Percentiles rank a stretch among this genome's conserved stretches.
phyloP scores from a whole-genome alignment of 2,329 filamentous ascomycete species.

The Tolypocladium ovalisporum region DNA sequence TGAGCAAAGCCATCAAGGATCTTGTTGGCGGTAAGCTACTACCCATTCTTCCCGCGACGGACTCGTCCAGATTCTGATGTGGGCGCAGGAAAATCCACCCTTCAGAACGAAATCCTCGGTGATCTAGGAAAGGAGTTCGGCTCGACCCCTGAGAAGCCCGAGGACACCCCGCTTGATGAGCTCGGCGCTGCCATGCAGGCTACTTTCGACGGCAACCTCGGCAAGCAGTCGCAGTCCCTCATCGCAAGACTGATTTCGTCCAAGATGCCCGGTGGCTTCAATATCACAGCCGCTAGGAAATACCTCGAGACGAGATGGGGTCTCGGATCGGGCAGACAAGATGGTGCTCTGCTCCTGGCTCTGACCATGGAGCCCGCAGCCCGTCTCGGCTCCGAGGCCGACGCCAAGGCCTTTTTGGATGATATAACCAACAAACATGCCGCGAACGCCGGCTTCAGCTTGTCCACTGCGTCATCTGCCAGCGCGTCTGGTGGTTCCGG shows the following conservation, averaged over 20 bases:
- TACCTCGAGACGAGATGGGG: slow-evolving; percentile 94
- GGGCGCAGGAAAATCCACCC: slow-evolving; percentile 77
- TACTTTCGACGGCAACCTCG: slow-evolving; percentile 97
- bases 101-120: slow-evolving; percentile 97
- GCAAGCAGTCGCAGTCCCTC: slow-evolving; percentile 89
- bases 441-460: slow-evolving; percentile 66
- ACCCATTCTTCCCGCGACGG: neutral
- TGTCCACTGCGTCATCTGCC: slow-evolving; percentile 65
- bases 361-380: slow-evolving; percentile 87
- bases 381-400: slow-evolving; percentile 78
- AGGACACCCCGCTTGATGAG: slow-evolving; percentile 94
- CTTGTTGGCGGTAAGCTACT: slow-evolving; percentile 73
- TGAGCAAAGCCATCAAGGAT: slow-evolving; percentile 97
- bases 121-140: slow-evolving; percentile 98
- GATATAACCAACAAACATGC: slow-evolving; percentile 86
- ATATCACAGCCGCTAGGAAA: slow-evolving; percentile 91
- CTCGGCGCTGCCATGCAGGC: slow-evolving; percentile 91
- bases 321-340: slow-evolving; percentile 73
- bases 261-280: slow-evolving; percentile 99
- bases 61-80: neutral
- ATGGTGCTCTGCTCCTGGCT: slow-evolving; percentile 77
- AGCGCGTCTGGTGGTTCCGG: slow-evolving; percentile 60
- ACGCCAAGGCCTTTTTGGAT: slow-evolving; percentile 89
- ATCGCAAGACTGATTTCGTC: slow-evolving; percentile 93
- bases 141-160: slow-evolving; percentile 94